Conservation (phyloP, 2,329 filamentous ascomycete species). For the Fusarium devonianum region DNA sequence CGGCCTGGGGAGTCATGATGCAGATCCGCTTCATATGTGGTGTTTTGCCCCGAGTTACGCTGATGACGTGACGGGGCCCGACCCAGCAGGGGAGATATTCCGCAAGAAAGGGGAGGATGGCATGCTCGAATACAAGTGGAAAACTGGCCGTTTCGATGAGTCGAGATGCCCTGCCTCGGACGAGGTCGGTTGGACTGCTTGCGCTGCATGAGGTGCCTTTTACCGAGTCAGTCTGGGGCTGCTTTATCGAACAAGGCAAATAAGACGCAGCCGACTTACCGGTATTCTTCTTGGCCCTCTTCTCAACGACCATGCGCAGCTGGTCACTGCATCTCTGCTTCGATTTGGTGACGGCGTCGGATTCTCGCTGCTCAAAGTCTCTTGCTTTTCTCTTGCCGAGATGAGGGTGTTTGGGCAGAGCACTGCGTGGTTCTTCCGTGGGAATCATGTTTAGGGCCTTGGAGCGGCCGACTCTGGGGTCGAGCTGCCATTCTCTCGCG, state of each 20-base stretch:
- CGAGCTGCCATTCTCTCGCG: slow-evolving; percentile 42
- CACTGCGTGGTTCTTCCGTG: not conserved
- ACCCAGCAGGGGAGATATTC: slow-evolving; percentile 53
- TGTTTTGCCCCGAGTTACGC: slow-evolving; percentile 47
- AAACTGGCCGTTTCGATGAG: slow-evolving; percentile 49
- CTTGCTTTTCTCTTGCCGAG: slow-evolving; percentile 22
- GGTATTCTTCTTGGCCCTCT: slow-evolving; percentile 42
- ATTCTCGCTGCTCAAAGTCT: slow-evolving; percentile 5
- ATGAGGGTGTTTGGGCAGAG: slow-evolving; percentile 14
- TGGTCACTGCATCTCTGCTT: slow-evolving; percentile 50
- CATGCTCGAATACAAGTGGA: slow-evolving; percentile 53
- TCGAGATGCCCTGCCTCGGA: slow-evolving; percentile 39
- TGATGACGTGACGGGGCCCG: slow-evolving; percentile 50
- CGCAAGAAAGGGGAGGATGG: slow-evolving; percentile 52
- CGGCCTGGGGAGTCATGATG: slow-evolving; percentile 48
- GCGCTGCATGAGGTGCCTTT: slow-evolving; percentile 40
- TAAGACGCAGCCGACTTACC: slow-evolving; percentile 26
- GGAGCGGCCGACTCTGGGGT: not conserved
- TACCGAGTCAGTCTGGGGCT: slow-evolving; percentile 13
- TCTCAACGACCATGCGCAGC: slow-evolving; percentile 47
- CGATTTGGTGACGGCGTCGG: slow-evolving; percentile 40
- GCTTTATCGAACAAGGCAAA: not conserved
- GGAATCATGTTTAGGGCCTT: too few species aligned
- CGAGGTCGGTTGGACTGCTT: slow-evolving; percentile 45
- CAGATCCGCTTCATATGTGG: slow-evolving; percentile 48